phyloP scores from a whole-genome alignment of 1,139 yeast genomes.

The Saccharomyces hybrid region DNA sequence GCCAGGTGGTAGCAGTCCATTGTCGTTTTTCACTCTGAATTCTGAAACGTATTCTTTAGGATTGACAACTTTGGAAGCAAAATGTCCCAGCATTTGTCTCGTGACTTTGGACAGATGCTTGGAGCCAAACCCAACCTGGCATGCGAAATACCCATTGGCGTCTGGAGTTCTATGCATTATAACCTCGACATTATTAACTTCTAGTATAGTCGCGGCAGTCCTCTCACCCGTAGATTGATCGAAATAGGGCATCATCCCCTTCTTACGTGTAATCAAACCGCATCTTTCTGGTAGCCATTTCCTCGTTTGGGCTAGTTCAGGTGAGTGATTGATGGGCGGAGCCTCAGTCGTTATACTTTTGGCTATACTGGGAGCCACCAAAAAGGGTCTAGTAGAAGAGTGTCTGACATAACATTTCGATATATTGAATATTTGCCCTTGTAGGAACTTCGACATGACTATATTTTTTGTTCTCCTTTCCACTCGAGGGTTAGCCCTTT shows the following conservation, averaged over 20 bases:
- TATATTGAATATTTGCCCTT: not conserved
- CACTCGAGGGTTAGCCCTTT: not conserved
- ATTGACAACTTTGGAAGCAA: conserved; percentile 69
- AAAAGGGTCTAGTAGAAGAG: conserved; percentile 11
- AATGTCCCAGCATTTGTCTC: conserved; percentile 66
- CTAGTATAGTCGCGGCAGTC: conserved; percentile 75
- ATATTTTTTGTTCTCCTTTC: not conserved
- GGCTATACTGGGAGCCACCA: conserved; percentile 21
- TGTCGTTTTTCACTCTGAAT: conserved; percentile 62
- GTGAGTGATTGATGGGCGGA: conserved; percentile 45
- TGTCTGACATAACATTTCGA: not conserved
- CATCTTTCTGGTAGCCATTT: conserved; percentile 67
- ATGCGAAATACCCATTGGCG: conserved; percentile 74
- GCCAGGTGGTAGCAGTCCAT: conserved; percentile 69
- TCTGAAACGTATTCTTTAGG: conserved; percentile 74
- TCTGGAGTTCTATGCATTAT: conserved; percentile 59
- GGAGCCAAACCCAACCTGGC: conserved; percentile 80
- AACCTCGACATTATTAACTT: conserved; percentile 84
- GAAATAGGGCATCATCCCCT: conserved; percentile 87
- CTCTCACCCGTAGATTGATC: conserved; percentile 58
- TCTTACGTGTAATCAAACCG: conserved; percentile 74
- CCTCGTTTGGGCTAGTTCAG: conserved; percentile 52
- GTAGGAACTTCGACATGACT: not conserved
- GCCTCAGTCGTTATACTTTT: conserved; percentile 22
- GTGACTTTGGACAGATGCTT: conserved; percentile 56